phyloP scores from a whole-genome alignment of 139 green algal genomes.

The Picochlorum sp. region DNA sequence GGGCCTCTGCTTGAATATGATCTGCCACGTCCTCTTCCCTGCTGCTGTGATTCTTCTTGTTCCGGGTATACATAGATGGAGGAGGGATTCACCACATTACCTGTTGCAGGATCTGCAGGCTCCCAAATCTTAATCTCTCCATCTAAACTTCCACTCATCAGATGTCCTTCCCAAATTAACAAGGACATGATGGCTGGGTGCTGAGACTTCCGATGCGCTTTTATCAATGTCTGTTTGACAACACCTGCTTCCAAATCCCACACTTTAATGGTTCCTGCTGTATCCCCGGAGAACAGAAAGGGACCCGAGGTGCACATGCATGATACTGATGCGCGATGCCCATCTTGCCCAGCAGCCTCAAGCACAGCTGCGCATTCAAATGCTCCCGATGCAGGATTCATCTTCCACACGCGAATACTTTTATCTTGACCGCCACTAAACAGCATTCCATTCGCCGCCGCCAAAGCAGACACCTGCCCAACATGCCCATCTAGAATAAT shows the following conservation, averaged over 20 bases:
- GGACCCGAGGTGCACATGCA: conserved; percentile 29
- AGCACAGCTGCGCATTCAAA: conserved; percentile 39
- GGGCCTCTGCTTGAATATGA: not conserved
- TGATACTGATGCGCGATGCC: conserved; percentile 44
- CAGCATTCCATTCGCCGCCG: conserved; percentile 35
- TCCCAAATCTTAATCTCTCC: conserved; percentile 46
- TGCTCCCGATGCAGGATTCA: conserved; percentile 31
- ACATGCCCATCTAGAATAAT: conserved; percentile 45
- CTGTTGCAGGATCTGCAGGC: conserved; percentile 17
- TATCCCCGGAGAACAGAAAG: conserved; percentile 64
- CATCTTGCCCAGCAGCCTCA: conserved; percentile 31
- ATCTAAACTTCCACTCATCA: conserved; percentile 58
- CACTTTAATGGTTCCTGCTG: conserved; percentile 56
- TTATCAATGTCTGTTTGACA: conserved; percentile 41
- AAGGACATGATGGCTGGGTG: conserved; percentile 46
- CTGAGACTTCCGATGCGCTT: conserved; percentile 28
- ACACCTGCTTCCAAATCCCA: conserved; percentile 54
- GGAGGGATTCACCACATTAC: conserved; percentile 25
- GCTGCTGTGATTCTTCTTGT: conserved; percentile 2
- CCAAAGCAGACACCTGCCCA: conserved; percentile 40
- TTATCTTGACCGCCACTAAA: conserved; percentile 57
- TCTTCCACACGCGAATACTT: conserved; percentile 61
- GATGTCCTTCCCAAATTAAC: conserved; percentile 52
- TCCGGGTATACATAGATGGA: conserved; percentile 33
- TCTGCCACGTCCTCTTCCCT: not conserved